Conservation (phyloP, 78 protist species). For the Isochrysis galbana region DNA sequence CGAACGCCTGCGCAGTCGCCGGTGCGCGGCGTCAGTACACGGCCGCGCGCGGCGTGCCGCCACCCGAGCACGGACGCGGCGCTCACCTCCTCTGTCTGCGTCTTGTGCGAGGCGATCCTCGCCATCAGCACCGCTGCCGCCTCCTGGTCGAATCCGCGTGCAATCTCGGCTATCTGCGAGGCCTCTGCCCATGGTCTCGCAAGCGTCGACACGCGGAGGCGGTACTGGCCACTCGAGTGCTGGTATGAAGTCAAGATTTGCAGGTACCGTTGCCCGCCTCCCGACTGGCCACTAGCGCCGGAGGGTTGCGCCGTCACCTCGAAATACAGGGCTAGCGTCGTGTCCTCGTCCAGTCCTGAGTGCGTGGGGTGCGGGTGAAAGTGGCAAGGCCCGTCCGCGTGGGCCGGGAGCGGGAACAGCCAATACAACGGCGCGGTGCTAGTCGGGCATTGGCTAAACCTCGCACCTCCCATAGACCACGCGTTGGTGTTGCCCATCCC, state of each 20-base stretch:
- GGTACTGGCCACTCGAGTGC: slow-evolving; percentile 69
- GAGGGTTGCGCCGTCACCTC: slow-evolving; percentile 65
- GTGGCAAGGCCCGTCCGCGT: no score
- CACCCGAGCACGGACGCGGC: neutral
- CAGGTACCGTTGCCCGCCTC: slow-evolving; percentile 59
- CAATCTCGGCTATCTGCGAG: slow-evolving; percentile 23
- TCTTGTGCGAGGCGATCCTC: slow-evolving; percentile 85
- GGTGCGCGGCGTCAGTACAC: no score
- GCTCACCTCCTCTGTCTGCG: neutral
- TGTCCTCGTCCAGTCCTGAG: slow-evolving; percentile 57
- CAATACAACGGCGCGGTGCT: no score
- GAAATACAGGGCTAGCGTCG: slow-evolving; percentile 84
- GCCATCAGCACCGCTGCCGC: slow-evolving; percentile 96
- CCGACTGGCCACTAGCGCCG: neutral
- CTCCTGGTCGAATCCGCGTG: slow-evolving; percentile 78
- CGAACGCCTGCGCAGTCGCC: slow-evolving; percentile 81
- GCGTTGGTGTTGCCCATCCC: slow-evolving; percentile 91
- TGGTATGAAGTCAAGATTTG: slow-evolving; percentile 88
- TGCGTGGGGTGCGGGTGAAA: no score
- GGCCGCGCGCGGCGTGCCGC: no score
- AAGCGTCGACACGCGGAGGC: slow-evolving; percentile 94
- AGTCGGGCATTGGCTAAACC: no score
- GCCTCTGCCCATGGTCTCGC: slow-evolving; percentile 40
- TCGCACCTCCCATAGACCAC: slow-evolving; percentile 79
- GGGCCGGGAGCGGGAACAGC: no score